Conservation (phyloP, 2,329 filamentous ascomycete genomes). For the Metarhizium anisopliae region DNA sequence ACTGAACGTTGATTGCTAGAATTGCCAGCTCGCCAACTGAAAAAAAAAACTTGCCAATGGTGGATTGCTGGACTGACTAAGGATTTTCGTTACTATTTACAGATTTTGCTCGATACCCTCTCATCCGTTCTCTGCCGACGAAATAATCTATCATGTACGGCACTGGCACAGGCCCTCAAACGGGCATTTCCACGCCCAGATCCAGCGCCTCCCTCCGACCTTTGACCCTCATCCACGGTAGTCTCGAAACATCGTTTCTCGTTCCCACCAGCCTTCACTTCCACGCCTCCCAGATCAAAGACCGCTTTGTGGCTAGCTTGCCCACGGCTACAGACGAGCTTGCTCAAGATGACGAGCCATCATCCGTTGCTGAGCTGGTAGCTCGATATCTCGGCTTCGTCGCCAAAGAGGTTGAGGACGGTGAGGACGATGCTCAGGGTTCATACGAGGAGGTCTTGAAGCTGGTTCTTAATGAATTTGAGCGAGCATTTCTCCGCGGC, state of each 20-base stretch:
- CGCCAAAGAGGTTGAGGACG: conserved; percentile 80
- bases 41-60: neutral
- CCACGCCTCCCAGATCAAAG: conserved; percentile 89
- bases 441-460: conserved; percentile 91
- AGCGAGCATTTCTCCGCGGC: conserved; percentile 85
- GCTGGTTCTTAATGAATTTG: conserved; percentile 89
- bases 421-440: conserved; percentile 80
- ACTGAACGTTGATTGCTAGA: neutral
- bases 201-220: conserved; percentile 88
- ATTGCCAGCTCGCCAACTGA: neutral
- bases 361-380: conserved; percentile 84
- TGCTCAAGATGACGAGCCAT: conserved; percentile 97
- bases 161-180: conserved; percentile 74
- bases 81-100: neutral
- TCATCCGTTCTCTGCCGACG: neutral
- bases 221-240: conserved; percentile 83
- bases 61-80: neutral
- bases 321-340: conserved; percentile 93
- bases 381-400: conserved; percentile 89
- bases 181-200: conserved; percentile 92
- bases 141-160: conserved; percentile 64
- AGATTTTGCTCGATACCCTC: conserved; percentile 34
- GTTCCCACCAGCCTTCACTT: conserved; percentile 94
- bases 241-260: conserved; percentile 91
- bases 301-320: conserved; percentile 75